Percentiles rank a stretch among this genome's conserved stretches.
These are phyloP conservation scores for sorghum (Sorghum bicolor) DNA, from an alignment of 176 grass and related monocot species.

Conservation along the genomic window Sorghum_bicolor_NCBIv3 NC_012870.2:5421501-5422000, in stretches of 20 bases:
- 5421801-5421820: neutral
- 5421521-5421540: neutral
- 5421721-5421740: neutral
- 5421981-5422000: neutral
- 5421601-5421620: neutral
- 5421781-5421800: neutral
- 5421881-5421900: slow-evolving; percentile 18
- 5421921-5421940: neutral
- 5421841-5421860: neutral
- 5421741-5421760: neutral
- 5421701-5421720: neutral
- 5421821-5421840: neutral
- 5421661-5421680: neutral
- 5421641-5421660: neutral
- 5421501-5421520: neutral
- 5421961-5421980: neutral
- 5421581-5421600: neutral
- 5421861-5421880: neutral
- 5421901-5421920: slow-evolving; percentile 4
- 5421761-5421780: neutral
- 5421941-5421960: neutral
- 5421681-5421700: slow-evolving; percentile 18
- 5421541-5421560: neutral
- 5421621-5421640: neutral
- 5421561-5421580: neutral